Conservation (phyloP, 2,329 filamentous ascomycete species). For the Leptographium wingfieldii region DNA sequence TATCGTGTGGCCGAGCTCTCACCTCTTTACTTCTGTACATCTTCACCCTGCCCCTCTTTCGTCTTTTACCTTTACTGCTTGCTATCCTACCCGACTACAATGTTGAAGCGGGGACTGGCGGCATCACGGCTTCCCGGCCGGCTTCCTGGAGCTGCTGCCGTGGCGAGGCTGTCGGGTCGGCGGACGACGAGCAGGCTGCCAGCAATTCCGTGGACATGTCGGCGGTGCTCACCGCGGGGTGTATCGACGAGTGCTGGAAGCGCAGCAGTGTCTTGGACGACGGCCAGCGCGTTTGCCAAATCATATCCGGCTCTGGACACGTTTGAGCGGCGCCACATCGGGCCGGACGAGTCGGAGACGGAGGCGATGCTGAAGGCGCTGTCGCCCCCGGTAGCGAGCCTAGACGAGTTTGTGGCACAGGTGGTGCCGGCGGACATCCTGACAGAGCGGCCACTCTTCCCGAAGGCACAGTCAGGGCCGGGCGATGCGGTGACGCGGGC, state of each 20-base stretch:
- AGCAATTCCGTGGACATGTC: constrained; percentile 3
- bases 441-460: constrained; percentile 51
- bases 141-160: neutral
- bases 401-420: constrained; percentile 76
- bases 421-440: constrained; percentile 74
- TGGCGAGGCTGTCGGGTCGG: neutral
- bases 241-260: constrained; percentile 3
- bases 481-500: constrained; percentile 23
- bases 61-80: neutral
- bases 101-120: neutral
- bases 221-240: constrained; percentile 3
- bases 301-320: constrained; percentile 34
- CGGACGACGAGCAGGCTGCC: neutral
- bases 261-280: constrained; percentile 9
- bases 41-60: neutral
- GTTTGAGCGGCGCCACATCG: constrained; percentile 78
- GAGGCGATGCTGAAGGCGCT: constrained; percentile 70
- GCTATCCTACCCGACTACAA: neutral
- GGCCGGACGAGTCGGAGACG: constrained; percentile 57
- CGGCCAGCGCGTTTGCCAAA: constrained; percentile 10
- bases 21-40: too few relatives aligned
- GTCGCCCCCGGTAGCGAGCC: constrained; percentile 55
- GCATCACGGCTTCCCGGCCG: neutral
- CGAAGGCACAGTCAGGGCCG: constrained; percentile 28
- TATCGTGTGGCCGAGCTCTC: too few relatives aligned